Percentiles rank a stretch among this genome's conserved stretches.
Evolutionary conservation across 768 basidiomycete species (phyloP).

Genomic region (Tylopilus felleus): DNA sequence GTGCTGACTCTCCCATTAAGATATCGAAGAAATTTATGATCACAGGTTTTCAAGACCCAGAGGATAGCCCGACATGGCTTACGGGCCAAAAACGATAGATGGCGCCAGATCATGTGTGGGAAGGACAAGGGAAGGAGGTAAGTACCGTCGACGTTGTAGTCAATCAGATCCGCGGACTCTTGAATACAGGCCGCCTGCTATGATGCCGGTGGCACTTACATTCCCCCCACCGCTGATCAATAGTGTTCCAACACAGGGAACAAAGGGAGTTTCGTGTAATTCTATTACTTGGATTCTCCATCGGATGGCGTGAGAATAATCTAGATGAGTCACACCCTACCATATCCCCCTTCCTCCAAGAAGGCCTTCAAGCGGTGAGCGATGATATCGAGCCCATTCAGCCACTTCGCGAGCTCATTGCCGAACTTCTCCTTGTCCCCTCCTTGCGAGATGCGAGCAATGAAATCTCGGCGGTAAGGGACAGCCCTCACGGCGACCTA

Average conservation of each 20-base stretch:
- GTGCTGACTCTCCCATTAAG: conserved; percentile 4
- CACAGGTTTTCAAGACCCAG: background rate
- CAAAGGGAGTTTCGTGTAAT: conserved; percentile 3
- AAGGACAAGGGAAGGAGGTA: conserved; percentile 5
- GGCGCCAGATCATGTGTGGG: background rate
- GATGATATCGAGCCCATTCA: conserved; percentile 55
- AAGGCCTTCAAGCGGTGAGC: conserved; percentile 51
- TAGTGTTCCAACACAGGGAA: background rate
- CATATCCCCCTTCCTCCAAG: conserved; percentile 55
- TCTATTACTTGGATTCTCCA: conserved; percentile 27
- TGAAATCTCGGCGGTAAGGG: conserved; percentile 61
- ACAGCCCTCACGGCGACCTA: conserved; percentile 64
- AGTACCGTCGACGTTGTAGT: background rate
- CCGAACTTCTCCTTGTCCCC: conserved; percentile 59
- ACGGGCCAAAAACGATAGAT: conserved; percentile 2
- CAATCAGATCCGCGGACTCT: conserved; percentile 20
- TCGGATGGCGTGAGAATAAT: conserved; percentile 3
- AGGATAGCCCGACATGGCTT: background rate
- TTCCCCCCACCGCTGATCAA: background rate
- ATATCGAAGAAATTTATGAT: background rate
- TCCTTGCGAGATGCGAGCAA: conserved; percentile 58
- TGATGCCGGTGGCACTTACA: background rate
- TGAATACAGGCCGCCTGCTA: conserved; percentile 7
- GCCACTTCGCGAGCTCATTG: conserved; percentile 57
- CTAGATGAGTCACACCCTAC: conserved; percentile 42